Evolutionary conservation across 164 flowering plant species (phyloP), one percentile per base, ranked within the genome.

Genomic region (grape (Vitis vinifera)): DNA sequence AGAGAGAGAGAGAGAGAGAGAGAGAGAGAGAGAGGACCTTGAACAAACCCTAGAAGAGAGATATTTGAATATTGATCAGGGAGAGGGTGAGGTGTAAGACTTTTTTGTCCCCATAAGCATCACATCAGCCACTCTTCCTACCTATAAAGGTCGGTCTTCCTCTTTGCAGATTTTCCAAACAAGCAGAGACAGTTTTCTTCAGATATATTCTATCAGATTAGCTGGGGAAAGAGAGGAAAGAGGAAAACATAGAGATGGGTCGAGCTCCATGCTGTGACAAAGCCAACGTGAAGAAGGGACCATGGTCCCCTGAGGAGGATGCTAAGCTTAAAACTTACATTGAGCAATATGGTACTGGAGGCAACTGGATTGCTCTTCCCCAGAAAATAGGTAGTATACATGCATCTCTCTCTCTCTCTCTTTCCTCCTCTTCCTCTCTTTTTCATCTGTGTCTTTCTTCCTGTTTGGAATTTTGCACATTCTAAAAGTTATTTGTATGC

Each of bases 241-340:
- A 60, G 19, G 19, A 6, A 58, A 31, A 70, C 1, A 23, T 2
- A 49, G 51, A 71, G 59, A 91, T 91, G 97, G 97, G 94, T 70
- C 71, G 97, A 81, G 94, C 97, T 74, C 97, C 97, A 17, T 91
- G 97, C 74, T 91, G 97, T 63, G 97, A 91, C 82, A 91, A 89
- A 75, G 87, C 86, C 2, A 88, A 85, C 55, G 94, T 91, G 68
- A 91, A 91, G 84, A 91, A 75, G 59, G 97, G 97, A 57, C 97
- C 97, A 10, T 91, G 97, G 97, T 85, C 93, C 23, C 89, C 97
- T 37, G 97, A 91, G 76, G 97, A 91, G 72, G 97, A 91, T 74
- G 86, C 86, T 4, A 88, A 71, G 77, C 90, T 91, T 52, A 91
- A 91, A 75, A 84, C 80, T 55, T 90, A 85, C 68, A 88, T 91